Conservation (phyloP, 139 green algal species). For the Chlorella sp. region DNA sequence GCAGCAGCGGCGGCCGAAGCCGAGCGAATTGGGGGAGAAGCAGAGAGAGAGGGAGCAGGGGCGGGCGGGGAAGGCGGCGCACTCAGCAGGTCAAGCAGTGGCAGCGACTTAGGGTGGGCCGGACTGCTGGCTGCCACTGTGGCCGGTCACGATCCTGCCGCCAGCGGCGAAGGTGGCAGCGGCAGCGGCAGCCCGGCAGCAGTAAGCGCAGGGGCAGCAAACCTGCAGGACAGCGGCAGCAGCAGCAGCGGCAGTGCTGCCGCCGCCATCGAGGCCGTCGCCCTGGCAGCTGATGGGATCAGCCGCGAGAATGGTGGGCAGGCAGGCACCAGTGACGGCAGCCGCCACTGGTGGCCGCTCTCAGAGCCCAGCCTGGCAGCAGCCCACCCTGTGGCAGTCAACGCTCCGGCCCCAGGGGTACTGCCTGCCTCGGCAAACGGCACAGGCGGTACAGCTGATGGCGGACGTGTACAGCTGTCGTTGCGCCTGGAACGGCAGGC, state of each 20-base stretch:
- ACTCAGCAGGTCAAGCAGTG: conserved; percentile 2
- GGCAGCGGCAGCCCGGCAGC: background rate
- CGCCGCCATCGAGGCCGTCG: background rate
- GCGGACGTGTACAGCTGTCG: conserved; percentile 17
- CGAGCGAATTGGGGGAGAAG: background rate
- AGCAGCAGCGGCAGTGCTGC: background rate
- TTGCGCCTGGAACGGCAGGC: conserved; percentile 62
- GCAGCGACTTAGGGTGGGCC: conserved; percentile 20
- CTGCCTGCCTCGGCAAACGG: background rate
- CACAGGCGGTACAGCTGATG: background rate
- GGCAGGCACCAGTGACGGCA: background rate
- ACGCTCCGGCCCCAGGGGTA: background rate
- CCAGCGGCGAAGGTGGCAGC: background rate
- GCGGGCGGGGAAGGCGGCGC: background rate
- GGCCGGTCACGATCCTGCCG: background rate
- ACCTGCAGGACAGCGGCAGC: background rate
- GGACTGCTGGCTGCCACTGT: background rate
- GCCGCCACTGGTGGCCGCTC: conserved; percentile 14
- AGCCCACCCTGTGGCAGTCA: background rate
- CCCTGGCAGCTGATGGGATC: too few species aligned
- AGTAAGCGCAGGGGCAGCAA: background rate
- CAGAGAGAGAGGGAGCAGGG: background rate
- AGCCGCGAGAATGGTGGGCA: background rate
- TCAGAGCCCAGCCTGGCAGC: background rate
- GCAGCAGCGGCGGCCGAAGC: background rate